phyloP scores from a whole-genome alignment of 805 yeast genomes.

The Yarrowia divulgata region DNA sequence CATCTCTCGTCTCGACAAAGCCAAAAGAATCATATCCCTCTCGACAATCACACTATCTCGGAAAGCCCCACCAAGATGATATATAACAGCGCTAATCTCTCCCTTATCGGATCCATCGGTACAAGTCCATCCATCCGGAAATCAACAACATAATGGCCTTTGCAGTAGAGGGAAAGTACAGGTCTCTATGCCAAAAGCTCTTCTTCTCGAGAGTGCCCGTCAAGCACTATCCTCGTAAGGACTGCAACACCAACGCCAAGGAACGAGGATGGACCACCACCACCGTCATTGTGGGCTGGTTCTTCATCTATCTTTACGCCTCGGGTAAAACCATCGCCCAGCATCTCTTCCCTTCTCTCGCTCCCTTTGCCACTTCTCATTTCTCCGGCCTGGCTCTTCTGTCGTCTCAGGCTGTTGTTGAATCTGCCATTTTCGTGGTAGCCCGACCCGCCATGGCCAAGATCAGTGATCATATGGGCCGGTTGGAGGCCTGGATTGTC shows the following conservation, averaged over 20 bases:
- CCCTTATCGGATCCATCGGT: conserved; percentile 15
- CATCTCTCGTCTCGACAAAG: not conserved
- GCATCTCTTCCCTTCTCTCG: conserved; percentile 31
- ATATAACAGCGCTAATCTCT: conserved; percentile 18
- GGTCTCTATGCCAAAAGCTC: conserved; percentile 3
- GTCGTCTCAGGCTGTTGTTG: conserved; percentile 34
- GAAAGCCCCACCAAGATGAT: not conserved
- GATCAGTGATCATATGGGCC: conserved; percentile 31
- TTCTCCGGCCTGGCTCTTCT: conserved; percentile 30
- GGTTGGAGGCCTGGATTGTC: conserved; percentile 19
- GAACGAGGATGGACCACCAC: conserved; percentile 38
- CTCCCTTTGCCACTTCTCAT: conserved; percentile 30
- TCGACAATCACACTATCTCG: not conserved
- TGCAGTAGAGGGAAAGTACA: not conserved
- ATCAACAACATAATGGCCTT: conserved; percentile 1
- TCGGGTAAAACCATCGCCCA: conserved; percentile 32
- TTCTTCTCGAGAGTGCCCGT: conserved; percentile 8
- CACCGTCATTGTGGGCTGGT: conserved; percentile 28
- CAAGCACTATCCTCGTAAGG: conserved; percentile 23
- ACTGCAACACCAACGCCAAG: conserved; percentile 35
- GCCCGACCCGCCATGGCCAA: conserved; percentile 35
- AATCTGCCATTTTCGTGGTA: conserved; percentile 32
- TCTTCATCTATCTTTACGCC: conserved; percentile 31
- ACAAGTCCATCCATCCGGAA: not conserved
- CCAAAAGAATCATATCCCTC: not conserved